Evolutionary conservation across 805 yeast species (phyloP), one percentile per base, ranked within the genome.

Genomic region (Wickerhamiella azyma): DNA sequence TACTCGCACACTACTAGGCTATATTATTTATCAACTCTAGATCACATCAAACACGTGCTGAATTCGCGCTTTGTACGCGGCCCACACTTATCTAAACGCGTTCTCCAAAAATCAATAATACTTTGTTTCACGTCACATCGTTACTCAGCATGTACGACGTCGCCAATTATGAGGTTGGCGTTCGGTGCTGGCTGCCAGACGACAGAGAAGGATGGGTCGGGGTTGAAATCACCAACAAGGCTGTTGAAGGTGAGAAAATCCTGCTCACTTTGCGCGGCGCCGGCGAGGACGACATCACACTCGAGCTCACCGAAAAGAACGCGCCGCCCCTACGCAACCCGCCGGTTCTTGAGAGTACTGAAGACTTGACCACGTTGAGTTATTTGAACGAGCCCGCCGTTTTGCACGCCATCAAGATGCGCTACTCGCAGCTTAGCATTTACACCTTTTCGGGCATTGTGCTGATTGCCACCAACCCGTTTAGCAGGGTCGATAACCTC

Each of bases 401-500:
- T 41, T 72, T 89, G 54, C 94, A 88, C 58, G 96, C 97, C 16
- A 89, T 92, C 61, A 81, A 77, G 58, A 76, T 83, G 51, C 76
- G 98, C 54, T 89, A 92, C 60, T 72, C 86, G 32, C 96, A 85
- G 61, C 74, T 89, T 56, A 84, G 81, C 61, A 89, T 89, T 50
- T 89, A 89, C 64, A 92, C 98, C 2, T 89, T 89, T 62, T 84
- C 95, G 1, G 98, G 98, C 63, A 92, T 89, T 47, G 98, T 89
- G 41, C 74, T 89, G 60, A 89, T 89, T 59, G 98, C 98, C 17
- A 81, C 94, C 1, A 89, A 89, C 62, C 98, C 98, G 9, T 89
- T 89, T 64, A 96, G 85, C 61, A 73, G 82, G 54, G 85, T 86
- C 37, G 97, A 89, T 62, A 88, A 84, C 58, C 69, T 89, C 41